Evolutionary conservation across 2,329 filamentous ascomycete species (phyloP).

Genomic region (Zymoseptoria ardabiliae): DNA sequence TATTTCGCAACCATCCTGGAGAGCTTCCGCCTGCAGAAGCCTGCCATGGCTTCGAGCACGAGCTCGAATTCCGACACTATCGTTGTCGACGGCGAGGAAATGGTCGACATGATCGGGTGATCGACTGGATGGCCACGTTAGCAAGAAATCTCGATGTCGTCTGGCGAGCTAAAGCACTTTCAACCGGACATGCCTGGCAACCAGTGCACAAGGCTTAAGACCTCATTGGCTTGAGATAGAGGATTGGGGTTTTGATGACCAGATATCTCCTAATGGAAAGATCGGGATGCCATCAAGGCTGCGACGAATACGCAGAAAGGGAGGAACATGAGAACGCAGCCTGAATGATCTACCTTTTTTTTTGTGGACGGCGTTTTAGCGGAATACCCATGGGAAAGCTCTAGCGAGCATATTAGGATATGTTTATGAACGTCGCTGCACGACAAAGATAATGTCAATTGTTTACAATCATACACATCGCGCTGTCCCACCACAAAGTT

Average conservation of each 20-base stretch:
- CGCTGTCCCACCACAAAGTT: background rate
- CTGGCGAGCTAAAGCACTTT: too few relatives aligned
- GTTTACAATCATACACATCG: background rate
- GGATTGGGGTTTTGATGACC: too few relatives aligned
- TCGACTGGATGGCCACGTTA: background rate
- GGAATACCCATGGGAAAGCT: background rate
- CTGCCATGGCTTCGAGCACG: background rate
- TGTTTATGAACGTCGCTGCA: background rate
- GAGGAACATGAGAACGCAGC: background rate
- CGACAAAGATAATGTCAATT: background rate
- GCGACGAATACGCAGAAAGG: background rate
- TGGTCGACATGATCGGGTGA: constrained; percentile 23
- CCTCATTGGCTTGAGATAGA: too few relatives aligned
- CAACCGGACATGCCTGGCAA: too few relatives aligned
- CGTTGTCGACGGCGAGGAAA: constrained; percentile 15
- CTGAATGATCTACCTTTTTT: background rate
- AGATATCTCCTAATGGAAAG: background rate
- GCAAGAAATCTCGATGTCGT: background rate
- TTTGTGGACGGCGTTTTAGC: background rate
- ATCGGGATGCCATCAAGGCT: background rate
- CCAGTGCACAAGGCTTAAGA: too few relatives aligned
- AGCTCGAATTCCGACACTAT: constrained; percentile 1
- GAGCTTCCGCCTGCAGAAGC: background rate
- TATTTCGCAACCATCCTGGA: background rate
- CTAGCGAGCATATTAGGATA: background rate